phyloP scores from a whole-genome alignment of 345 rosid species.

The Populus simonii region DNA sequence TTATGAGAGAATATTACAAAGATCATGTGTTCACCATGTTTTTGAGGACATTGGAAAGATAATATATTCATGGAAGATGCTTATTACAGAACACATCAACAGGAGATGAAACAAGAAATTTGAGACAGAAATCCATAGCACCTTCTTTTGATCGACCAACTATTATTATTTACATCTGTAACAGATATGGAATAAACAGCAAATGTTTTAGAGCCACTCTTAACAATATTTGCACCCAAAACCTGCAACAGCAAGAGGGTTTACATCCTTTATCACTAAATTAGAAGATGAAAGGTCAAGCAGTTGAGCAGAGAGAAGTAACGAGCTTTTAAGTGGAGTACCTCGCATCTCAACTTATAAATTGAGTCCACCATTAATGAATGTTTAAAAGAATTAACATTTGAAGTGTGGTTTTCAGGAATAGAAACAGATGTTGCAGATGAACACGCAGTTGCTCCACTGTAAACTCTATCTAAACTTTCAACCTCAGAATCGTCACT shows the following conservation, averaged over 20 bases:
- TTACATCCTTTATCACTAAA: constrained; percentile 19
- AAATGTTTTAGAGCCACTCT: constrained; percentile 80
- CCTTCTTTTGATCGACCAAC: constrained; percentile 99
- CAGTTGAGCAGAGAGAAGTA: constrained; percentile 11
- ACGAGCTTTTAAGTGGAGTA: constrained; percentile 30
- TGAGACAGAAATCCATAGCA: constrained; percentile 26
- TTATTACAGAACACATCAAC: background rate
- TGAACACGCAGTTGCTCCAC: constrained; percentile 73
- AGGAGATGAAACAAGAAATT: constrained; percentile 20
- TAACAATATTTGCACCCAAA: constrained; percentile 93
- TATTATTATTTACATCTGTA: constrained; percentile 71
- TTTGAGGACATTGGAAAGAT: background rate
- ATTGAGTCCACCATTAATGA: constrained; percentile 71
- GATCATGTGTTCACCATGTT: constrained; percentile 3
- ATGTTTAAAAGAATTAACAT: constrained; percentile 43
- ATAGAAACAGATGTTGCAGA: constrained; percentile 45
- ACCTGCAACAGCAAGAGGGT: constrained; percentile 60
- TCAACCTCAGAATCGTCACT: constrained; percentile 73
- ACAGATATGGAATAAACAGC: constrained; percentile 94
- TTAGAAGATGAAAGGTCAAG: constrained; percentile 12
- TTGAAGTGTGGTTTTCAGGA: constrained; percentile 39
- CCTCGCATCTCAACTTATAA: constrained; percentile 93
- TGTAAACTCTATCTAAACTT: constrained; percentile 51
- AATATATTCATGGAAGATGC: constrained; percentile 1
- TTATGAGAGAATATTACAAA: background rate